phyloP scores from a whole-genome alignment of 371 early-diverging fungal genomes.

The Haplosporangium sp. region DNA sequence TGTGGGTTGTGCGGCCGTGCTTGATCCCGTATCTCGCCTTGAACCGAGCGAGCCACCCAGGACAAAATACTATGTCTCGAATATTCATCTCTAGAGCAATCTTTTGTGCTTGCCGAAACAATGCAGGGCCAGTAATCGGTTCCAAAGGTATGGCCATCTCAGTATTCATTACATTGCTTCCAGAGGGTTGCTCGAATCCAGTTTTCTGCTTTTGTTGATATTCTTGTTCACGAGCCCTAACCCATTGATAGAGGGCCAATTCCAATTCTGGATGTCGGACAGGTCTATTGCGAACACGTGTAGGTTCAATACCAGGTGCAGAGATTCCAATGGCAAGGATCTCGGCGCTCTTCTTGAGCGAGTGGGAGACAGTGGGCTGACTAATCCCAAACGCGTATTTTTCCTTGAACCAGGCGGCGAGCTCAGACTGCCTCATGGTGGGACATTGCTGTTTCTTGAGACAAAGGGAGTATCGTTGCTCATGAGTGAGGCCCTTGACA shows the following conservation, averaged over 20 bases:
- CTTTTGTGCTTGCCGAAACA: slow-evolving; percentile 31
- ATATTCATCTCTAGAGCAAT: slow-evolving; percentile 46
- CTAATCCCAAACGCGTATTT: slow-evolving; percentile 29
- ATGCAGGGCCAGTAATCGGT: slow-evolving; percentile 26
- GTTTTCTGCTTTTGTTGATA: neutral
- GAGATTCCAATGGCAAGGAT: slow-evolving; percentile 23
- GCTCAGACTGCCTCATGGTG: slow-evolving; percentile 41
- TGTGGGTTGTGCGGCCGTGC: neutral
- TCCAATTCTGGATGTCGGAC: slow-evolving; percentile 55
- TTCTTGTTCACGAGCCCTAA: slow-evolving; percentile 12
- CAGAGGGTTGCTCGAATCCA: no score
- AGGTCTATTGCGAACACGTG: slow-evolving; percentile 31
- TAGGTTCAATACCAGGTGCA: slow-evolving; percentile 20
- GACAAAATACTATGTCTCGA: slow-evolving; percentile 36
- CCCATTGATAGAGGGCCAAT: slow-evolving; percentile 41
- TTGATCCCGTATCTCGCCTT: slow-evolving; percentile 31
- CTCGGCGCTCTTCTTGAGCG: slow-evolving; percentile 30
- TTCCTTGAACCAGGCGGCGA: slow-evolving; percentile 38
- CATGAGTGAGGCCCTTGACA: slow-evolving; percentile 43
- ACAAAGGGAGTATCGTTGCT: slow-evolving; percentile 47
- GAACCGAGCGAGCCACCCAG: slow-evolving; percentile 48
- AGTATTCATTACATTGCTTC: no score
- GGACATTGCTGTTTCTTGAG: slow-evolving; percentile 47
- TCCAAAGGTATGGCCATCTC: neutral
- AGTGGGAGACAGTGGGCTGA: slow-evolving; percentile 45